phyloP scores from a whole-genome alignment of 805 yeast genomes.

The Candida suzukii region DNA sequence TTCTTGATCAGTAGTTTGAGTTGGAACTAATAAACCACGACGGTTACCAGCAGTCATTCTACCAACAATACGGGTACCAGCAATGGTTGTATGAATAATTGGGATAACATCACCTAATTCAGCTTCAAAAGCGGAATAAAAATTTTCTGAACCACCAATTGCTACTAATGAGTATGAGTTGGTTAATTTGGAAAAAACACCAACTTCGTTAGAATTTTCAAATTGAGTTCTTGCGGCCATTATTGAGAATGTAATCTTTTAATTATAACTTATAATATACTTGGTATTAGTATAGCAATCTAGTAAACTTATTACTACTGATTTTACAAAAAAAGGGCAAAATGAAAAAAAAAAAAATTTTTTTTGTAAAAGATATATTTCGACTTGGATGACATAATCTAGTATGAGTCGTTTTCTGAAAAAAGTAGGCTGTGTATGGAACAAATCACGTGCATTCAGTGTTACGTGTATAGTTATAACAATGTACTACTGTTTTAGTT shows the following conservation, averaged over 20 bases:
- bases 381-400: no score
- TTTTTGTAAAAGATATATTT: no score
- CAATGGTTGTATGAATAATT: constrained; percentile 93
- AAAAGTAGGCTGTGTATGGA: no score
- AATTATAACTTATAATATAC: no score
- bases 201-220: constrained; percentile 85
- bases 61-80: constrained; percentile 97
- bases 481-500: no score
- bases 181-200: constrained; percentile 91
- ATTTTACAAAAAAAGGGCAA: not conserved
- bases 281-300: no score
- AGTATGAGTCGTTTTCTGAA: no score
- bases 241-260: constrained; percentile 1
- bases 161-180: constrained; percentile 95
- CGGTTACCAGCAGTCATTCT: constrained; percentile 98
- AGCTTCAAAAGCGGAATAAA: constrained; percentile 93
- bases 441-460: no score
- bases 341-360: not conserved
- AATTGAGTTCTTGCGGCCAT: constrained; percentile 75
- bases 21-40: constrained; percentile 93
- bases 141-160: constrained; percentile 85
- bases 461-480: no score
- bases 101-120: constrained; percentile 96
- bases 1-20: constrained; percentile 97
- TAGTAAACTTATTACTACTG: no score